Percentiles rank a stretch among this genome's conserved stretches.
Conservation (phyloP, 2,329 filamentous ascomycete genomes). For the Raffaelea arxii region DNA sequence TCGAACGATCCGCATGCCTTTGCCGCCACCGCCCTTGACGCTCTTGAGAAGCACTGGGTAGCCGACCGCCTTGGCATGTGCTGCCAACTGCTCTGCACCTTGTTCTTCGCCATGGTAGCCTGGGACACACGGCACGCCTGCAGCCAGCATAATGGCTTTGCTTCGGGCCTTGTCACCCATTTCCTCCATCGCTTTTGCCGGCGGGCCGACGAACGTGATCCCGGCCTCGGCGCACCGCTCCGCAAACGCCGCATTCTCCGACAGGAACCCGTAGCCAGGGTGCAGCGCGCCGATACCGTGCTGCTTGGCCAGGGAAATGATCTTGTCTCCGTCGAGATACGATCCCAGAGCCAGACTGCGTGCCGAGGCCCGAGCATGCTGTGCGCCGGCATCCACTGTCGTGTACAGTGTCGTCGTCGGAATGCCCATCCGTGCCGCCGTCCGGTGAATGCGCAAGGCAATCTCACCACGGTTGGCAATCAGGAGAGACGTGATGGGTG, state of each 20-base stretch:
- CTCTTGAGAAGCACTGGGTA: slow-evolving; percentile 73
- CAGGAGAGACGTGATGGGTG: slow-evolving; percentile 66
- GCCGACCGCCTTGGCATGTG: slow-evolving; percentile 60
- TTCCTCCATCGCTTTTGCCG: slow-evolving; percentile 68
- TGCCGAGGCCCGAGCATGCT: slow-evolving; percentile 79
- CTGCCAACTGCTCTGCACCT: slow-evolving; percentile 43
- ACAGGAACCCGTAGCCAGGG: slow-evolving; percentile 92
- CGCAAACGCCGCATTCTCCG: slow-evolving; percentile 88
- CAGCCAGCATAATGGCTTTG: slow-evolving; percentile 92
- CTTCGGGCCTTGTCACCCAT: slow-evolving; percentile 92
- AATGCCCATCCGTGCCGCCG: slow-evolving; percentile 80
- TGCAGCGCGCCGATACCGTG: slow-evolving; percentile 86
- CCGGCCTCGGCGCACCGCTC: slow-evolving; percentile 81
- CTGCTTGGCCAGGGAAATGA: slow-evolving; percentile 78
- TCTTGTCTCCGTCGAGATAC: slow-evolving; percentile 88
- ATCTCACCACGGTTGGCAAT: slow-evolving; percentile 98
- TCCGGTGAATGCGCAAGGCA: slow-evolving; percentile 82
- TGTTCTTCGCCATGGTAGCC: slow-evolving; percentile 90
- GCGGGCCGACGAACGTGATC: slow-evolving; percentile 88
- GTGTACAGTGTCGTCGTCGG: slow-evolving; percentile 92
- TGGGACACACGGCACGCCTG: slow-evolving; percentile 92
- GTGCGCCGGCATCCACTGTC: slow-evolving; percentile 75
- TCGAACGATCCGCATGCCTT: slow-evolving; percentile 71
- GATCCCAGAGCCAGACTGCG: slow-evolving; percentile 77
- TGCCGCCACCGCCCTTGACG: slow-evolving; percentile 71